Base-by-base conservation (phyloP, 2,329 filamentous ascomycete species). In the Aspergillus fischeri region DNA sequence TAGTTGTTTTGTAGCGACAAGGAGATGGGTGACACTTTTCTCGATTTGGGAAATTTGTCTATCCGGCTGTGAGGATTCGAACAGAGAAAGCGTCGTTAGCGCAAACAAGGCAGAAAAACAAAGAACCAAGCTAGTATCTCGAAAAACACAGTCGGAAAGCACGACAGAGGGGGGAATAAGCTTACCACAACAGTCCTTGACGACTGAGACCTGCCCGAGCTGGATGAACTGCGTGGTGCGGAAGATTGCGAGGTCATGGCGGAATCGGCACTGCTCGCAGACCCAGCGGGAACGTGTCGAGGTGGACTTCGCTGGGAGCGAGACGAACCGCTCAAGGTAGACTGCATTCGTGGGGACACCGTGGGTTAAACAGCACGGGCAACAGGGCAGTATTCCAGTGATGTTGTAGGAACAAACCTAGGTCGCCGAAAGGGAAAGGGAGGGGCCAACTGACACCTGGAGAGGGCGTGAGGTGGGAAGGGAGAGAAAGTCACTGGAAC, bases 1-100 rank as follows among this genome's bases (percentile, higher is more conserved):
- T 2, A 99, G 86, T 76, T 97, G 92, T 74, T 99, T 99, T 35
- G 94, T 99, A 38, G 94, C 94, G 64, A 99, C 93, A 38, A 99
- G 86, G 48, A 99, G 88, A 73, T 99, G 94, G 10, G 93, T 97
- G 63, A 99, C 94, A 73, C 92, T 97, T 80, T 97, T 97, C 80
- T 99, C 94, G 76, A 99, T 99, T 75, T 96, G 93, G 53, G 93
- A 97, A 65, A 99, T 83, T 65, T 91, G 81, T 80, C 90, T 80
- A 79, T 86, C 79, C 75, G 86, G 80, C 88, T 89, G 69, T 62
- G 56, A 29, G 35, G 32, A 38, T 38, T 25, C 38, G 49, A 52
- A 55, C 41, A 42, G 60, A 51, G 24, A 35, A 49, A 48, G 54
- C 44, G 56, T 64, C 55, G 65, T 56, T 38, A 54, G 25, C 41